Conservation (phyloP, 2,329 filamentous ascomycete genomes). For the Nemania sp. region DNA sequence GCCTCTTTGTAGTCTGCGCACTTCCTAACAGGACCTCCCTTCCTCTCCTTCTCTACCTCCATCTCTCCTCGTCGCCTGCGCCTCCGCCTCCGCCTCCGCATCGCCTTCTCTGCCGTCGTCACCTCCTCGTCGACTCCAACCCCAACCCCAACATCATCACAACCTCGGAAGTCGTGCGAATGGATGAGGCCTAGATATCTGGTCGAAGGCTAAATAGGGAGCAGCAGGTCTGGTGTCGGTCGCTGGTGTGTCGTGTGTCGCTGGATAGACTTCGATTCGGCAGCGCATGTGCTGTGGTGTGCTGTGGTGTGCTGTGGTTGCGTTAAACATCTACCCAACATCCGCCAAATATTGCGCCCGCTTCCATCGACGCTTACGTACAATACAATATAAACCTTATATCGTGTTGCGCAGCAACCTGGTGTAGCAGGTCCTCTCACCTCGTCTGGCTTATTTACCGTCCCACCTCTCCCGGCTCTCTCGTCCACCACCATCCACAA, state of each 20-base stretch:
- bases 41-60: background rate
- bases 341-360: background rate
- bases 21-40: conserved; percentile 33
- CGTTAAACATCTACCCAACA: too few species aligned
- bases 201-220: background rate
- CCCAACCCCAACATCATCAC: background rate
- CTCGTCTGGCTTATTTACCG: too few species aligned
- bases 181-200: background rate
- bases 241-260: background rate
- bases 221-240: background rate
- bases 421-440: too few species aligned
- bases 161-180: background rate
- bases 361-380: background rate
- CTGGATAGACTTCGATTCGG: background rate
- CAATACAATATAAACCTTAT: too few species aligned
- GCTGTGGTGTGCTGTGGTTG: too few species aligned
- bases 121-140: background rate
- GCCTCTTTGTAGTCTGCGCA: conserved; percentile 35
- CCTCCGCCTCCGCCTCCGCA: background rate
- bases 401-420: too few species aligned
- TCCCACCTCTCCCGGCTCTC: background rate
- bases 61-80: background rate
- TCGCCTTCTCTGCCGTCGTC: background rate
- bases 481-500: too few species aligned
- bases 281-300: conserved; percentile 13